Base-by-base conservation (phyloP, 2,329 filamentous ascomycete genomes). In the Dryadomyces quercivorus region DNA sequence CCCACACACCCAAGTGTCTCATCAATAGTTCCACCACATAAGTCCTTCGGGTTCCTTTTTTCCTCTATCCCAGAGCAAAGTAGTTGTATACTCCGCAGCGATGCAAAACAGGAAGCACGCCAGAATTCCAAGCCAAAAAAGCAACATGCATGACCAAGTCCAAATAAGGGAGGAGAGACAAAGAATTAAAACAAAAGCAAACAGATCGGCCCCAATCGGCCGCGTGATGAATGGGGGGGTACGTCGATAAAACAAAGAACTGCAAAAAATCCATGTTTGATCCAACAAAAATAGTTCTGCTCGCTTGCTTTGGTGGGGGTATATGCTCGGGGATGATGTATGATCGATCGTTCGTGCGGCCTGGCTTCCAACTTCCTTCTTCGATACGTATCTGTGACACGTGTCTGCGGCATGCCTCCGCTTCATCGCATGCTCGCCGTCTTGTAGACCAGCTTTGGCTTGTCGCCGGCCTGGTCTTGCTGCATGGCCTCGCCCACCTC, bases 401-500 rank as follows among this genome's bases (percentile, higher is more conserved):
- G n/a, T n/a, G n/a, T n/a, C n/a, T n/a, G n/a, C n/a, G n/a, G n/a
- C n/a, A n/a, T n/a, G n/a, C n/a, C n/a, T n/a, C n/a, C n/a, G 15
- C 31, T 6, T 38, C 15, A 36, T 44, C 36, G 34, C 22, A 20
- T 44, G 62, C 63, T 57, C 57, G 58, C 57, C 71, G 64, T 73
- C 56, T 68, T 69, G 58, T 69, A 75, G 44, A 70, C 64, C 54
- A 75, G 57, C 57, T 66, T 69, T 1, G 72, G 71, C 1, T 66
- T 40, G 63, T 64, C 52, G 18, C 53, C 52, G 7, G 67, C 67
- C 50, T 69, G 67, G 8, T 70, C 63, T 44, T 71, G 4, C 26
- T 31, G 26, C 26, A 72, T 63, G 16, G 68, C 67, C 57, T 75
- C 73, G 43, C 75, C 73, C 1, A 69, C 68, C 36, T 72, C 70